Evolutionary conservation across 202 grass and related monocot species (phyloP), one percentile per base, ranked within the genome.

Genomic region (Hordeum pubiflorum): DNA sequence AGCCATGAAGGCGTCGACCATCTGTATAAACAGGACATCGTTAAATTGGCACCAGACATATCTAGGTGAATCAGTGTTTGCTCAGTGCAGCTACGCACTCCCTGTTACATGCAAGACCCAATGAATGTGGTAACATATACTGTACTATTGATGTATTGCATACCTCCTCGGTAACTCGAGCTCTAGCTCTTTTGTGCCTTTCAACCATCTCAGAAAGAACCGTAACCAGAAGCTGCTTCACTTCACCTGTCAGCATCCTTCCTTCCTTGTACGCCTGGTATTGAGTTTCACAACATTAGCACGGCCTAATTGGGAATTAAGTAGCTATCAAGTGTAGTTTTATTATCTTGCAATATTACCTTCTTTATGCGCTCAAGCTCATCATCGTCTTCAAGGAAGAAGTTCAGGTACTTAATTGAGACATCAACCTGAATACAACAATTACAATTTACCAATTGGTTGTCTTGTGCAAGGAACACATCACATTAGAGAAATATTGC

Each of bases 371-470:
- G 69, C 31, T 87, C 79, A 5, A 99, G 92, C 70, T 93, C 92
- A 9, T 84, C 89, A 70, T 96, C 96, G 69, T 99, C 92, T 60
- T 99, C 96, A 79, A 99, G 92, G 88, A 99, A 99, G 87, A 99
- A 99, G 91, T 90, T 87, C 26, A 99, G 72, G 72, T 91, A 99
- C 72, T 99, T 98, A 63, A 96, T 76, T 65, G 96, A 77, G 74
- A 99, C 92, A 88, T 99, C 96, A 60, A 95, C 90, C 92, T 99
- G 67, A 82, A 86, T 75, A 77, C 66, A 33, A 52, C 63, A 83
- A 88, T 17, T 48, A 83, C 5, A 36, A 23, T 27, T 71, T 5
- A 20, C 4, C 7, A 10, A n/a, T 46, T 63, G 21, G 37, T 77
- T 17, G 33, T n/a, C 38, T 79, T 82, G 32, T 6, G 56, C 23